Base-by-base conservation (phyloP, 139 green algal genomes). In the Chlamydomonas sp. region DNA sequence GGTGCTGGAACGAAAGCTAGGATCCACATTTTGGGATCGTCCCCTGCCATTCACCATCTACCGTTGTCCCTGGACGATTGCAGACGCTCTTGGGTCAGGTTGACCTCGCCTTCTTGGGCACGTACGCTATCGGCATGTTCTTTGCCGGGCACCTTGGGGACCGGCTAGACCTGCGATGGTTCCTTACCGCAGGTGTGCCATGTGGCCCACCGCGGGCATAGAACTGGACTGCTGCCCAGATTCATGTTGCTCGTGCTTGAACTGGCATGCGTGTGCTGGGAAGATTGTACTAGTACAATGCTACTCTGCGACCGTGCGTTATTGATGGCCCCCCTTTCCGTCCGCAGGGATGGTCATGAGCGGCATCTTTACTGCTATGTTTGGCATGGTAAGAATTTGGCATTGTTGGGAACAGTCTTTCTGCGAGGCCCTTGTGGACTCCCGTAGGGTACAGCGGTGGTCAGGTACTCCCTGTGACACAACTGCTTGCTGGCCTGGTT, bases 81-180 rank as follows among this genome's bases (percentile, higher is more conserved):
- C 92, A 97, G 91, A 89, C 87, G 49, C 87, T 98, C 17, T 91
- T 99, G 69, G 97, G 97, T 0, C 85, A 96, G 63, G 89, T 98
- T 18, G 97, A 99, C 92, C 79, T 99, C 58, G 94, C 97, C 0
- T 99, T 99, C 90, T 90, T 99, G n/a, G 91, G 88, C 9, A 90
- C 95, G 2, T 99, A 99, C 78, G 95, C 97, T 15, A 81, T 97
- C 9, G 97, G 96, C 66, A 99, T 99, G 96, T 98, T 99, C 88
- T 94, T 97, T 63, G 93, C 94, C 10, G 97, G 97, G 2, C 96
- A 99, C 91, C 83, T 99, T 60, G 97, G 93, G 5, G 97, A 99
- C 90, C 84, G 94, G 0, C 88, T 98, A 73, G 95, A 99, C 94
- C 90, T 99, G 74, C 91, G 97, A 2, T 80, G 96, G 58, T 99